Conservation (phyloP, 768 basidiomycete species). For the Trametes coccinea region DNA sequence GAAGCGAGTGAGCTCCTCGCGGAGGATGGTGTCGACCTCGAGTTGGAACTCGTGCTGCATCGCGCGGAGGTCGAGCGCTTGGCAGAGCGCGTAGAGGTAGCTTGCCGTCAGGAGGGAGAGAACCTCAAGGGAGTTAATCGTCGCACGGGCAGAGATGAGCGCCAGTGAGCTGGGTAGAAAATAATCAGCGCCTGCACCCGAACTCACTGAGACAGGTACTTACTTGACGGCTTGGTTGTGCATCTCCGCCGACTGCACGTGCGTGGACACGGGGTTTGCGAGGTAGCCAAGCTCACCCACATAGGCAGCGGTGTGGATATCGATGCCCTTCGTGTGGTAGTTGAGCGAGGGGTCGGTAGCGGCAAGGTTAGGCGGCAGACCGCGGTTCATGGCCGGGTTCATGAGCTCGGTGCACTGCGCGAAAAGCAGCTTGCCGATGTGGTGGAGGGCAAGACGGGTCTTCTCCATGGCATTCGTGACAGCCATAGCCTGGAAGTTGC, state of each 20-base stretch:
- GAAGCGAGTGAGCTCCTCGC: conserved; percentile 47
- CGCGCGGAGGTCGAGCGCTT: conserved; percentile 85
- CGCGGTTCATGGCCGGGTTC: conserved; percentile 82
- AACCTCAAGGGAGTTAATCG: conserved; percentile 75
- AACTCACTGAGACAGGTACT: conserved; percentile 29
- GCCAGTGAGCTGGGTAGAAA: conserved; percentile 65
- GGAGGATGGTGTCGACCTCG: conserved; percentile 47
- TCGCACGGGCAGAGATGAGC: conserved; percentile 79
- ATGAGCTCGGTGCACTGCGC: conserved; percentile 66
- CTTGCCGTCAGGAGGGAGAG: conserved; percentile 72
- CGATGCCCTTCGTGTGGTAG: conserved; percentile 83
- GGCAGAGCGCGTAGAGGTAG: conserved; percentile 77
- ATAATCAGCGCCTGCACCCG: conserved; percentile 16
- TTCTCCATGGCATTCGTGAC: conserved; percentile 89
- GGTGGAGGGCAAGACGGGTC: conserved; percentile 59
- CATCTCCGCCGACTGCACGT: conserved; percentile 88
- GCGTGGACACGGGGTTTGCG: conserved; percentile 81
- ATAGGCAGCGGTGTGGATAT: conserved; percentile 83
- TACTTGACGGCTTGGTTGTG: conserved; percentile 92
- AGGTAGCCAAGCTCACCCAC: conserved; percentile 79
- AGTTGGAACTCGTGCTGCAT: conserved; percentile 65
- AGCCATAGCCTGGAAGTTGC: conserved; percentile 89
- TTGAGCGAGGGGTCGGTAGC: conserved; percentile 80
- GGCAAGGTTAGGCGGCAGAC: conserved; percentile 77
- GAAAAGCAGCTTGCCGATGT: conserved; percentile 52